These are phyloP conservation scores for Penicillium lividum DNA, from an alignment of 495 filamentous ascomycete species.

Conservation along the genomic window DNA sequence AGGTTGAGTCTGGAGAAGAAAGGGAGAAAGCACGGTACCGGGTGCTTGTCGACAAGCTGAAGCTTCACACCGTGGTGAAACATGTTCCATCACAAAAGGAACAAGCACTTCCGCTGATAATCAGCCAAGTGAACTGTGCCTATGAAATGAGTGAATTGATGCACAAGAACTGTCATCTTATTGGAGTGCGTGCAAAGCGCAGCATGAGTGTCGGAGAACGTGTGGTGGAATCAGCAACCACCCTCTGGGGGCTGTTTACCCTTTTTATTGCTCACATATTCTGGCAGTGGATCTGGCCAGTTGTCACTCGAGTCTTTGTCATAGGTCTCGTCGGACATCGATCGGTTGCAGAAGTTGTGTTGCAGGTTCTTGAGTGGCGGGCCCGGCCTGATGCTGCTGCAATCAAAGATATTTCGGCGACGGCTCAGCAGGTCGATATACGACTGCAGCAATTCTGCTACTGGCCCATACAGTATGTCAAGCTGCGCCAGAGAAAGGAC, in stretches of 20 bases:
- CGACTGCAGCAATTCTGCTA: constrained; percentile 98
- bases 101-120: constrained; percentile 71
- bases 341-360: constrained; percentile 73
- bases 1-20: constrained; percentile 52
- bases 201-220: constrained; percentile 90
- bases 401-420: constrained; percentile 92
- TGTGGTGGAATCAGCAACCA: constrained; percentile 90
- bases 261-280: constrained; percentile 69
- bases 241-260: constrained; percentile 72
- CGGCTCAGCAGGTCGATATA: constrained; percentile 98
- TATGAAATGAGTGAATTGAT: constrained; percentile 82
- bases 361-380: constrained; percentile 86
- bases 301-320: constrained; percentile 72
- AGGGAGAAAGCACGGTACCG: constrained; percentile 62
- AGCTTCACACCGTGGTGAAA: constrained; percentile 78
- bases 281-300: constrained; percentile 74
- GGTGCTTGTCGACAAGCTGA: constrained; percentile 82
- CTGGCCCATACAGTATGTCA: constrained; percentile 96
- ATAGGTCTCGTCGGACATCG: constrained; percentile 79
- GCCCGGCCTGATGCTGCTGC: constrained; percentile 77
- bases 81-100: constrained; percentile 81
- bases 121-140: constrained; percentile 96
- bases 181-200: constrained; percentile 77
- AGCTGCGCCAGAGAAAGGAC: constrained; percentile 79
- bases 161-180: constrained; percentile 80